phyloP scores from a whole-genome alignment of 768 basidiomycete genomes.

The Hypsizygus marmoreus region DNA sequence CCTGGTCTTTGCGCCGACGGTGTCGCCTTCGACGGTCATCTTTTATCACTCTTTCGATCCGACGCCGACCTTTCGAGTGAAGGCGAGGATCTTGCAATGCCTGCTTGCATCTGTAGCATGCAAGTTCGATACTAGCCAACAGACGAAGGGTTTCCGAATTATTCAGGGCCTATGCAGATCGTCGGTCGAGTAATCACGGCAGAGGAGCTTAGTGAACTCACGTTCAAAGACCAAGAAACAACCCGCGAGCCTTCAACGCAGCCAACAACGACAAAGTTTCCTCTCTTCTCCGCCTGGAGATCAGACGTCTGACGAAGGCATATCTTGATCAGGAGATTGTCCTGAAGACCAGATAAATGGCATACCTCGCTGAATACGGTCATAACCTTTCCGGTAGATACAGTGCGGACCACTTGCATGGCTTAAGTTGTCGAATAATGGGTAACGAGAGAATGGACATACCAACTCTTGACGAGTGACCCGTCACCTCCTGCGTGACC shows the following conservation, averaged over 20 bases:
- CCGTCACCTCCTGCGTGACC: slow-evolving; percentile 72
- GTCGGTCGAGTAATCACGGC: slow-evolving; percentile 10
- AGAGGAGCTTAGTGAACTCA: slow-evolving; percentile 33
- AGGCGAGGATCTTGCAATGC: slow-evolving; percentile 66
- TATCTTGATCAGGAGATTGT: not conserved
- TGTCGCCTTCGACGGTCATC: slow-evolving; percentile 83
- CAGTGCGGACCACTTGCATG: slow-evolving; percentile 59
- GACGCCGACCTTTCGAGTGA: slow-evolving; percentile 65
- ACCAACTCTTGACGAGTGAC: slow-evolving; percentile 84
- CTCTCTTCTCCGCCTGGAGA: slow-evolving; percentile 83
- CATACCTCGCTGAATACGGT: slow-evolving; percentile 71
- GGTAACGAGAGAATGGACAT: slow-evolving; percentile 27
- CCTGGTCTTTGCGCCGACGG: slow-evolving; percentile 81
- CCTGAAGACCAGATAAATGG: not conserved
- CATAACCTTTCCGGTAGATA: slow-evolving; percentile 67
- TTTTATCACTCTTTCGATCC: slow-evolving; percentile 80
- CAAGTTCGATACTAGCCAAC: slow-evolving; percentile 82
- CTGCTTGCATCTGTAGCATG: slow-evolving; percentile 77
- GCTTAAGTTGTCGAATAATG: slow-evolving; percentile 6
- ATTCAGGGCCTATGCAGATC: slow-evolving; percentile 63
- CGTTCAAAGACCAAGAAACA: slow-evolving; percentile 85
- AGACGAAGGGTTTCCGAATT: slow-evolving; percentile 82
- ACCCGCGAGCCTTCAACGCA: slow-evolving; percentile 75
- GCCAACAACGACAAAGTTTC: slow-evolving; percentile 84
- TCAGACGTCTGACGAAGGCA: slow-evolving; percentile 51